A percentile compares a stretch with the other conserved stretches of the same genome.
These are phyloP conservation scores for Fraxinus americana DNA, from an alignment of 257 asterid genomes.

Conservation along the genomic window DNA sequence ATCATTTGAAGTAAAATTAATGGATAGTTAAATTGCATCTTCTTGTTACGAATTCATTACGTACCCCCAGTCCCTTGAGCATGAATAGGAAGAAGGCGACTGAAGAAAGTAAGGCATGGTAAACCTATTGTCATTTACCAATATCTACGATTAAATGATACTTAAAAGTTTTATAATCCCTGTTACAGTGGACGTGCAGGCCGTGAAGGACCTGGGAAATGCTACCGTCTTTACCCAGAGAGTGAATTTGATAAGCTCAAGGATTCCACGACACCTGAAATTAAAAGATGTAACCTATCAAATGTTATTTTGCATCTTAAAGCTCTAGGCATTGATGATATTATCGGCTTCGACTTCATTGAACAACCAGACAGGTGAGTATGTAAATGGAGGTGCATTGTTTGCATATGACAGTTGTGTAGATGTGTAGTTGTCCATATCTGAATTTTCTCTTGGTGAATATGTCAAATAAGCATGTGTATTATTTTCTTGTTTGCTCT, in stretches of 20 bases:
- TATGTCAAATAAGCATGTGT: neutral
- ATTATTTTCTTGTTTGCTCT: neutral
- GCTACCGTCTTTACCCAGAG: conserved; percentile 97
- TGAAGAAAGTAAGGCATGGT: conserved; percentile 1
- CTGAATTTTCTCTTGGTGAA: neutral
- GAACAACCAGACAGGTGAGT: conserved; percentile 85
- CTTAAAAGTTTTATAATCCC: conserved; percentile 6
- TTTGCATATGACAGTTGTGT: conserved; percentile 1
- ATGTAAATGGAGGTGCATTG: conserved; percentile 6
- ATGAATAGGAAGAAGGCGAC: conserved; percentile 7
- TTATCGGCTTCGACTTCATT: conserved; percentile 86
- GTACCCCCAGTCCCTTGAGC: neutral
- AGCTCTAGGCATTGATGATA: conserved; percentile 87
- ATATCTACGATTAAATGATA: conserved; percentile 14
- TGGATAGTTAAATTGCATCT: neutral
- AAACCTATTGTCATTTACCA: conserved; percentile 4
- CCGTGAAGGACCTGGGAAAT: conserved; percentile 97
- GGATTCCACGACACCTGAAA: conserved; percentile 86
- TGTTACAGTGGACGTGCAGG: conserved; percentile 97
- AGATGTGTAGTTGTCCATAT: neutral
- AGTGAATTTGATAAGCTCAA: conserved; percentile 78
- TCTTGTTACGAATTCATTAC: neutral
- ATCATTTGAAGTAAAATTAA: conserved; percentile 11
- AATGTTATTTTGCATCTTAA: conserved; percentile 94
- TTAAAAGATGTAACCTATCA: conserved; percentile 89